Base-by-base conservation (phyloP, 305 asterid species). In the Stenogyne calaminthoides region DNA sequence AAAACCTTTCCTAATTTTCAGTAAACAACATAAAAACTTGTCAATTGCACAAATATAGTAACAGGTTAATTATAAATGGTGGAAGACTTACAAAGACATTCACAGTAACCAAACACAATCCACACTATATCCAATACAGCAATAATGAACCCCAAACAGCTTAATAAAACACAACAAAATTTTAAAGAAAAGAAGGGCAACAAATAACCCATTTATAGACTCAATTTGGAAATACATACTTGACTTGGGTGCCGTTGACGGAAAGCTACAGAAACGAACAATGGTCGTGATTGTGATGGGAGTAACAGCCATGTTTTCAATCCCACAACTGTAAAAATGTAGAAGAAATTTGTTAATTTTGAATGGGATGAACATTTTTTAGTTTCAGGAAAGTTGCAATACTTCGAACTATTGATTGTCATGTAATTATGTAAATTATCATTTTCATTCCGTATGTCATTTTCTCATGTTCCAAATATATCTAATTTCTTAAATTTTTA, bases 161-260 rank as follows among this genome's bases (percentile, higher is more conserved):
- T 25, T 25, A 25, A 25, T 3, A 25, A 25, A 25, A 25, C 29
- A 25, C 29, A 25, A 25, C 1, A 25, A 25, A 25, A 25, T 25
- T 25, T n/a, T n/a, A n/a, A n/a, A 25, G 3, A 25, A 25, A 25
- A 25, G 29, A 25, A 25, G 29, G 29, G 29, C 29, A 25, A 1
- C 29, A 46, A 61, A 34, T 4, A 6, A 6, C 3, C 61, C 22
- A 5, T 47, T 19, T 36, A n/a, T 8, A 9, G 9, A 7, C n/a
- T n/a, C n/a, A n/a, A n/a, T 64, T 20, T 8, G n/a, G 40, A 25
- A 64, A 40, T 61, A 34, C 66, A 57, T 60, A 60, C 66, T 27
- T 60, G 64, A 62, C 55, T 11, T 42, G n/a, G n/a, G n/a, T n/a
- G n/a, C n/a, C 1, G 2, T 22, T 1, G 2, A 22, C 2, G 18